phyloP scores from a whole-genome alignment of 164 flowering plant genomes.

The Santalum album region DNA sequence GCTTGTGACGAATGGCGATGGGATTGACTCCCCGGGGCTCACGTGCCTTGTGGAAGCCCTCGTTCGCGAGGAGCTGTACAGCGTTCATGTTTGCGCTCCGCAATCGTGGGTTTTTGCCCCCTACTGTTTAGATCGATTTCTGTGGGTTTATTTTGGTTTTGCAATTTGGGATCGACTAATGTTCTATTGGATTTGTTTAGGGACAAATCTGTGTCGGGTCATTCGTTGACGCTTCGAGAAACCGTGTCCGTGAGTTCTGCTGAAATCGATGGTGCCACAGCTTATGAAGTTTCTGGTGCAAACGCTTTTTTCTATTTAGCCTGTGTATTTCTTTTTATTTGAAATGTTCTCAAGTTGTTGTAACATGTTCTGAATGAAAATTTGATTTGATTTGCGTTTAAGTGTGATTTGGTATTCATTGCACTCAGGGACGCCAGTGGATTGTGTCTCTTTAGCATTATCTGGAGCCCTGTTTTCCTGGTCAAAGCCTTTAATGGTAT shows the following conservation, averaged over 20 bases:
- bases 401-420: slow-evolving; percentile 11
- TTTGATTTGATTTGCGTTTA: too few species aligned
- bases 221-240: slow-evolving; percentile 62
- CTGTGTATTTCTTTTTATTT: too few species aligned
- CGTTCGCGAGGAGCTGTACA: slow-evolving; percentile 50
- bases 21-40: slow-evolving; percentile 81
- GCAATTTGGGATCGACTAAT: background rate
- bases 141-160: background rate
- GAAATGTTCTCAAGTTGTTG: background rate
- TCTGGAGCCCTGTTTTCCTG: slow-evolving; percentile 92
- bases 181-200: slow-evolving; percentile 20
- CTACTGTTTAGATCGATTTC: too few species aligned
- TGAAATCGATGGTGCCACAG: slow-evolving; percentile 72
- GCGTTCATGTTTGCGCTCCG: slow-evolving; percentile 83
- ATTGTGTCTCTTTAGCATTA: slow-evolving; percentile 89
- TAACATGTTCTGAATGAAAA: too few species aligned
- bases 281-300: slow-evolving; percentile 90
- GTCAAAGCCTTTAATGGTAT: slow-evolving; percentile 91
- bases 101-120: slow-evolving; percentile 88
- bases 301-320: background rate
- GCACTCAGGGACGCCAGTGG: slow-evolving; percentile 80
- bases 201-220: slow-evolving; percentile 70
- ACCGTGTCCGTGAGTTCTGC: slow-evolving; percentile 60
- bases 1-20: slow-evolving; percentile 81
- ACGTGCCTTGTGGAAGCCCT: slow-evolving; percentile 66